Percentiles rank a stretch among this genome's conserved stretches.
These are phyloP conservation scores for Artemisia annua DNA, from an alignment of 129 eudicot genomes.

Conservation along the genomic window DNA sequence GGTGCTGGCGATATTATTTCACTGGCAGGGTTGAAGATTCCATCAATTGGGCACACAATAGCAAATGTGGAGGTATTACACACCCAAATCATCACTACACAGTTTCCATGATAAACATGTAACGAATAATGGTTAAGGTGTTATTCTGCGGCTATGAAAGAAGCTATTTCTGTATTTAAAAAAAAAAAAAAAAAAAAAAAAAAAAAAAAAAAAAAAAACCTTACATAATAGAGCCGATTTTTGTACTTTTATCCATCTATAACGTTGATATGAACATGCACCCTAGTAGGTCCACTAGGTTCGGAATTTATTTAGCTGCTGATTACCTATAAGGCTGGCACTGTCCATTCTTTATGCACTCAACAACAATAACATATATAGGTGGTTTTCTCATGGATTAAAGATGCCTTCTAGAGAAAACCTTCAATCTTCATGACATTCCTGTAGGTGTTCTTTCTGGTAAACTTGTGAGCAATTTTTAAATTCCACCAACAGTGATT, in stretches of 20 bases:
- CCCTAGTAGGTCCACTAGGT: neutral
- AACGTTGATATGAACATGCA: neutral
- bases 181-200: no score
- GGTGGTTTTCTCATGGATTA: neutral
- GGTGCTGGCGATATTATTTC: slow-evolving; percentile 98
- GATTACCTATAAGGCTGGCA: neutral
- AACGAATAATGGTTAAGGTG: neutral
- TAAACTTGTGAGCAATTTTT: neutral
- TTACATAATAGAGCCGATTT: neutral
- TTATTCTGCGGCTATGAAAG: neutral
- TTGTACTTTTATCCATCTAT: neutral
- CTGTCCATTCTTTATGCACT: neutral
- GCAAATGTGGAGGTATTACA: slow-evolving; percentile 72
- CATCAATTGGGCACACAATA: slow-evolving; percentile 92
- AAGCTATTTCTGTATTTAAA: neutral
- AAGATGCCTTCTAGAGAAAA: neutral
- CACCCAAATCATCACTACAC: neutral
- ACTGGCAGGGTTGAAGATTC: slow-evolving; percentile 80
- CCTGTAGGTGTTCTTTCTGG: neutral
- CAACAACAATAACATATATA: neutral
- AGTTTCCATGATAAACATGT: neutral
- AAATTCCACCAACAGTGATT: neutral
- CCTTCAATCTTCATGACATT: neutral
- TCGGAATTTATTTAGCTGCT: neutral
- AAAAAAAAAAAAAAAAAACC: neutral